Conservation (phyloP, 75 land plant genomes). For the Picea sitchensis region DNA sequence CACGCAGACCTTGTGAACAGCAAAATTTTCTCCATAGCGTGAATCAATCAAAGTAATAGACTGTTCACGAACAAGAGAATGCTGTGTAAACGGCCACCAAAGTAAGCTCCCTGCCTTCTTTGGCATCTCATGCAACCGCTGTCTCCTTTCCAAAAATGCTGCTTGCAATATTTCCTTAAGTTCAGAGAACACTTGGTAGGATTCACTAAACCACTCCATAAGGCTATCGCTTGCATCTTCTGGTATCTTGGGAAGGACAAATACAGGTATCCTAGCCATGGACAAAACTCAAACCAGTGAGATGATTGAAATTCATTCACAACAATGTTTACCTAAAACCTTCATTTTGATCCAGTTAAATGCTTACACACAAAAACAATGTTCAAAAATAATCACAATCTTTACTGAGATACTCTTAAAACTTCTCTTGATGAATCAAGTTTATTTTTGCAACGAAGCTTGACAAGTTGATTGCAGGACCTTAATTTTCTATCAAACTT, state of each 20-base stretch:
- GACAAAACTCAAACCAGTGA: neutral
- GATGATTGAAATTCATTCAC: neutral
- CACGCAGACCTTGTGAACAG: slow-evolving; percentile 69
- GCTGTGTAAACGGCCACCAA: slow-evolving; percentile 99
- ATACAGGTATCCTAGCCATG: slow-evolving; percentile 61
- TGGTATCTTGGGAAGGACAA: slow-evolving; percentile 77
- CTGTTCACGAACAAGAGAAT: slow-evolving; percentile 64
- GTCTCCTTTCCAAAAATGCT: slow-evolving; percentile 44
- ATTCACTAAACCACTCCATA: slow-evolving; percentile 68
- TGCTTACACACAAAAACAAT: neutral
- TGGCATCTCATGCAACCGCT: slow-evolving; percentile 65
- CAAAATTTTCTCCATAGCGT: slow-evolving; percentile 81
- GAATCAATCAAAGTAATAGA: slow-evolving; percentile 86
- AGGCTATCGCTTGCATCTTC: slow-evolving; percentile 56
- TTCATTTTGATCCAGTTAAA: neutral
- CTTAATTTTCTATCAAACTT: neutral
- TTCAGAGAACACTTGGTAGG: slow-evolving; percentile 46
- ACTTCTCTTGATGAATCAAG: neutral
- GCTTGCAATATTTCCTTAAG: slow-evolving; percentile 49
- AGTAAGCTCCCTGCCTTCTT: slow-evolving; percentile 57
- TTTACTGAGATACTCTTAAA: neutral
- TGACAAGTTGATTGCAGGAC: neutral
- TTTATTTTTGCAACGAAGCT: neutral
- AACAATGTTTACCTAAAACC: neutral
- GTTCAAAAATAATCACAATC: neutral